These are phyloP conservation scores for Lichina pygmaea DNA, from an alignment of 495 filamentous ascomycete genomes.

Conservation along the genomic window DNA sequence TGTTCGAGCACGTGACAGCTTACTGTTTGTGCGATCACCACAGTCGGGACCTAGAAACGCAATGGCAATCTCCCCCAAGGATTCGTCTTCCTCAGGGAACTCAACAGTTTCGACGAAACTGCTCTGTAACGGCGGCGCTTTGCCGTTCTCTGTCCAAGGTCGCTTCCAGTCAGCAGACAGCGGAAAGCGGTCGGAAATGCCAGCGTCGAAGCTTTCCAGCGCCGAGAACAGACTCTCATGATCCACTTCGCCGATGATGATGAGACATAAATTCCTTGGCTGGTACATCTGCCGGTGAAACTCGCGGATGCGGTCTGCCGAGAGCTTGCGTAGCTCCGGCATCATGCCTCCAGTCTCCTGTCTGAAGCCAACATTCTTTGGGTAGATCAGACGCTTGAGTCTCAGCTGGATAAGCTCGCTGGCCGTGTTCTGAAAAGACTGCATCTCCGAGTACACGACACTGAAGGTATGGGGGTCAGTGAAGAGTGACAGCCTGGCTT, in stretches of 20 bases:
- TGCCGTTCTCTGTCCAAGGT: slow-evolving; percentile 73
- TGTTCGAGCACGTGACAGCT: slow-evolving; percentile 6
- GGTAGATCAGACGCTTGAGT: slow-evolving; percentile 56
- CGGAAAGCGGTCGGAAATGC: slow-evolving; percentile 58
- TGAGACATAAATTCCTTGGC: slow-evolving; percentile 75
- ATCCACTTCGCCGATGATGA: slow-evolving; percentile 74
- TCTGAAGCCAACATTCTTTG: slow-evolving; percentile 69
- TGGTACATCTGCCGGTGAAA: slow-evolving; percentile 98
- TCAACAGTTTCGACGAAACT: slow-evolving; percentile 51
- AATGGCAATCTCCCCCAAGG: slow-evolving; percentile 58
- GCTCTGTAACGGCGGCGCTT: slow-evolving; percentile 38
- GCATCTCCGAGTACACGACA: slow-evolving; percentile 98
- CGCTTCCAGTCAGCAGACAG: slow-evolving; percentile 47
- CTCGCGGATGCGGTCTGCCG: slow-evolving; percentile 62
- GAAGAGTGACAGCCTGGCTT: background rate
- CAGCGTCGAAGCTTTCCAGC: slow-evolving; percentile 69
- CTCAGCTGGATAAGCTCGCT: slow-evolving; percentile 62
- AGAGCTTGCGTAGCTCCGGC: slow-evolving; percentile 63
- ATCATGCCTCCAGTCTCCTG: slow-evolving; percentile 97
- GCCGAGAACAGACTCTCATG: slow-evolving; percentile 54
- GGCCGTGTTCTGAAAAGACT: slow-evolving; percentile 66
- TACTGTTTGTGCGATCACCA: slow-evolving; percentile 28
- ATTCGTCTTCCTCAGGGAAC: slow-evolving; percentile 94
- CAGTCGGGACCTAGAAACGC: slow-evolving; percentile 65
- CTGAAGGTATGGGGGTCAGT: slow-evolving; percentile 8